Conservation (phyloP, 192 early-diverging fungal species). For the Podila epicladia region DNA sequence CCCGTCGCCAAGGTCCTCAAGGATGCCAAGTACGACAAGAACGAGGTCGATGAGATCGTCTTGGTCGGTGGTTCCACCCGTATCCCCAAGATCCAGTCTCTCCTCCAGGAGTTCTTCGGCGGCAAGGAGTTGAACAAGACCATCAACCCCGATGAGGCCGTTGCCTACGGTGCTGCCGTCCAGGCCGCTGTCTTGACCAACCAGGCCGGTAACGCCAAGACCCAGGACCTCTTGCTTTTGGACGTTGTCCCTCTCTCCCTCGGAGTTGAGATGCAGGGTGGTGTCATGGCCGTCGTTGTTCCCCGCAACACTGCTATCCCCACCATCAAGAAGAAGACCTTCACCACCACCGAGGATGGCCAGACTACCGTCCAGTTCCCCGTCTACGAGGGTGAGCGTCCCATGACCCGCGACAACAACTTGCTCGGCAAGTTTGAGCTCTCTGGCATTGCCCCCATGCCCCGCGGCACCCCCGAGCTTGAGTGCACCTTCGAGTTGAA, state of each 20-base stretch:
- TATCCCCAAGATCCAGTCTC: constrained; percentile 91
- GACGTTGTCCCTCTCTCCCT: constrained; percentile 97
- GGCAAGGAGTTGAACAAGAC: constrained; percentile 85
- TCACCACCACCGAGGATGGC: constrained; percentile 98
- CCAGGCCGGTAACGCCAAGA: constrained; percentile 76
- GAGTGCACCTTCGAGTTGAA: constrained; percentile 86
- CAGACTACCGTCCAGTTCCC: constrained; percentile 98
- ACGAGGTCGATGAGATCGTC: constrained; percentile 81
- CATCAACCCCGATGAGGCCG: constrained; percentile 97
- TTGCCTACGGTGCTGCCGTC: constrained; percentile 93
- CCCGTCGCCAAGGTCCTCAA: constrained; percentile 92
- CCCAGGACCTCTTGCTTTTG: constrained; percentile 91
- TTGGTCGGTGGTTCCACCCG: constrained; percentile 92
- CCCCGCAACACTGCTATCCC: constrained; percentile 98
- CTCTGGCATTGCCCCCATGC: constrained; percentile 95
- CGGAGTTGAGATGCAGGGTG: constrained; percentile 98
- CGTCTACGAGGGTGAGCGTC: constrained; percentile 98
- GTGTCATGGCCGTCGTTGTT: constrained; percentile 98
- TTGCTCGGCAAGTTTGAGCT: constrained; percentile 98
- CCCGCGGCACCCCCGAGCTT: constrained; percentile 88
- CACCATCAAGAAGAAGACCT: constrained; percentile 97
- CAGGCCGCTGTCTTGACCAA: constrained; percentile 84
- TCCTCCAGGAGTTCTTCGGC: constrained; percentile 82
- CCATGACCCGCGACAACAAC: constrained; percentile 98
- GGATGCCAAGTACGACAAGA: constrained; percentile 83